Percentiles rank a stretch among this genome's conserved stretches.
These are phyloP conservation scores for Amanita pallidorosea DNA, from an alignment of 768 basidiomycete species.

Conservation along the genomic window DNA sequence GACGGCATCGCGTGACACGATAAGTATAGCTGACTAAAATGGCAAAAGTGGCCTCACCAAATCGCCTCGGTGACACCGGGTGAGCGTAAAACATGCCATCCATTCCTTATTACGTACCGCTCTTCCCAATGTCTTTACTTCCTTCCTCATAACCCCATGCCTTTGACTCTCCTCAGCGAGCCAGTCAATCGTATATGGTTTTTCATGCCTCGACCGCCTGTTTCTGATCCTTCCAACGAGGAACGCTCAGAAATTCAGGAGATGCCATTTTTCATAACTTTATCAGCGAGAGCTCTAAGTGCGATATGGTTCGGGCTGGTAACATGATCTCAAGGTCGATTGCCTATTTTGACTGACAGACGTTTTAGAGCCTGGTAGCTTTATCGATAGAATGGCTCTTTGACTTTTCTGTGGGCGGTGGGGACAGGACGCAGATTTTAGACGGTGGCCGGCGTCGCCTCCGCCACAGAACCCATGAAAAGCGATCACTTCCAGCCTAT, in stretches of 20 bases:
- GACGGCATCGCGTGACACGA: too few species aligned
- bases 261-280: constrained; percentile 18
- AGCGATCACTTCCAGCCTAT: not conserved
- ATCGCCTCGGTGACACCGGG: not conserved
- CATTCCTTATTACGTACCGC: not conserved
- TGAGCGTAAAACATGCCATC: not conserved
- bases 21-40: not conserved
- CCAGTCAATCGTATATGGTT: not conserved
- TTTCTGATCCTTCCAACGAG: constrained; percentile 2
- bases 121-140: not conserved
- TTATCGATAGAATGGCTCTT: constrained; percentile 32
- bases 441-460: not conserved
- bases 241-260: not conserved
- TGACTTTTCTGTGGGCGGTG: constrained; percentile 10
- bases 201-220: constrained; percentile 9
- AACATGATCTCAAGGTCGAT: not conserved
- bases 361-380: constrained; percentile 29
- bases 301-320: constrained; percentile 14
- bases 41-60: constrained; percentile 19
- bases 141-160: constrained; percentile 4
- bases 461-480: not conserved
- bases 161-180: not conserved
- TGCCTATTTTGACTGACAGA: constrained; percentile 1
- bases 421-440: not conserved
- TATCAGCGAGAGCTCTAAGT: constrained; percentile 22